Percentiles rank a stretch among this genome's conserved stretches.
These are phyloP conservation scores for Zoysia pacifica DNA, from an alignment of 176 grass and related monocot species.

Conservation along the genomic window DNA sequence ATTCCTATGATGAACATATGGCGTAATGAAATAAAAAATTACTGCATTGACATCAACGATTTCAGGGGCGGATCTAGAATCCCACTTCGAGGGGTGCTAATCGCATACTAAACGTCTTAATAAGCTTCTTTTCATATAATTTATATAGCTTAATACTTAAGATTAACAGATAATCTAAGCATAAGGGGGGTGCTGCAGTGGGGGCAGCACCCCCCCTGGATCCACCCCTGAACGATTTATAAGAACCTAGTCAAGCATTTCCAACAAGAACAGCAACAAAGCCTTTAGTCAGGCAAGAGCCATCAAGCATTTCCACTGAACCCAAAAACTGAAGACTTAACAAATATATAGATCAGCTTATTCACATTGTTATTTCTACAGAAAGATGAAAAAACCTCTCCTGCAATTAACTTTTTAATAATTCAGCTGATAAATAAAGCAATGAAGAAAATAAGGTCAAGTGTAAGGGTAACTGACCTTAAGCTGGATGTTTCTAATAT, in stretches of 20 bases:
- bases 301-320: too few relatives aligned
- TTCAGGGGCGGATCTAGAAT: too few relatives aligned
- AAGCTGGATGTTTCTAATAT: constrained; percentile 46
- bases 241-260: background rate
- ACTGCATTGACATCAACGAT: background rate
- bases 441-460: constrained; percentile 14
- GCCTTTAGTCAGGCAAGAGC: too few relatives aligned
- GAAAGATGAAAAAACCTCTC: background rate
- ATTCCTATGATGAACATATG: constrained; percentile 5
- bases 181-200: too few relatives aligned
- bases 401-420: background rate
- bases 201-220: too few relatives aligned
- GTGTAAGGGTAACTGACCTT: constrained; percentile 47
- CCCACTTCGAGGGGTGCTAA: too few relatives aligned
- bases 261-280: too few relatives aligned
- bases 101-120: too few relatives aligned
- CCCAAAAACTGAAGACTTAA: background rate
- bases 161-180: too few relatives aligned
- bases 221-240: too few relatives aligned
- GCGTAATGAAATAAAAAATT: background rate
- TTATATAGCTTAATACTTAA: too few relatives aligned
- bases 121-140: too few relatives aligned
- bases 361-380: background rate
- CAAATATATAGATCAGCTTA: constrained; percentile 18
- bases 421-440: background rate